Evolutionary conservation across 495 filamentous ascomycete species (phyloP).

Genomic region (Hypoxylon fragiforme): DNA sequence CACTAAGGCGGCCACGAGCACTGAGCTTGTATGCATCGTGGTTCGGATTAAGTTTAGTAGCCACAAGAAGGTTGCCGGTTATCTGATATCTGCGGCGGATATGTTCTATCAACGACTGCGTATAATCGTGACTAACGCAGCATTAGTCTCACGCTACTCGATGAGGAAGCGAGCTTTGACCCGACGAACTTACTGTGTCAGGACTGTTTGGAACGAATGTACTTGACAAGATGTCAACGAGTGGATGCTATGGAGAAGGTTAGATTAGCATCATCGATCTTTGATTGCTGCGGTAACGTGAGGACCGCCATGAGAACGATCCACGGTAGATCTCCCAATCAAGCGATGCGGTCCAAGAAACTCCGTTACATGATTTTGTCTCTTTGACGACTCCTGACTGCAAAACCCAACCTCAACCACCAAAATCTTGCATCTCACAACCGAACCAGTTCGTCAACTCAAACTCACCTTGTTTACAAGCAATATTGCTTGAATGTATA

Average conservation of each 20-base stretch:
- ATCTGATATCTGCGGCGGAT: slow-evolving; percentile 17
- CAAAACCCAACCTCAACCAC: background rate
- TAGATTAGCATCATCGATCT: slow-evolving; percentile 32
- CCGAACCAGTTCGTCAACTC: too few species aligned
- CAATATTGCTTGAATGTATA: slow-evolving; percentile 13
- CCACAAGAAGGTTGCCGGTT: slow-evolving; percentile 22
- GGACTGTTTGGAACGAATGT: slow-evolving; percentile 60
- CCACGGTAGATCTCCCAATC: slow-evolving; percentile 23
- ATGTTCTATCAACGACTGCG: slow-evolving; percentile 26
- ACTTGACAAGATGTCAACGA: slow-evolving; percentile 67
- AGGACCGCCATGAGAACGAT: slow-evolving; percentile 19
- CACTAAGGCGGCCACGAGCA: slow-evolving; percentile 56
- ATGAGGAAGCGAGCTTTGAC: slow-evolving; percentile 8
- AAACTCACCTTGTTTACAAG: slow-evolving; percentile 33
- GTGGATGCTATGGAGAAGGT: slow-evolving; percentile 48
- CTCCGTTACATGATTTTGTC: slow-evolving; percentile 8
- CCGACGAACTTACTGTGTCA: slow-evolving; percentile 54
- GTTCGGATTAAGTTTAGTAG: slow-evolving; percentile 29
- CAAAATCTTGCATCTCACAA: too few species aligned
- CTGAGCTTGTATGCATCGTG: slow-evolving; percentile 53
- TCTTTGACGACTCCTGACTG: background rate
- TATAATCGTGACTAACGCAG: slow-evolving; percentile 37
- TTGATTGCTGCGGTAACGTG: slow-evolving; percentile 1
- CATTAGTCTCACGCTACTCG: slow-evolving; percentile 34
- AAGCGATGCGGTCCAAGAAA: slow-evolving; percentile 13